Conservation (phyloP, 2,329 filamentous ascomycete genomes). For the Phialemonium atrogriseum region DNA sequence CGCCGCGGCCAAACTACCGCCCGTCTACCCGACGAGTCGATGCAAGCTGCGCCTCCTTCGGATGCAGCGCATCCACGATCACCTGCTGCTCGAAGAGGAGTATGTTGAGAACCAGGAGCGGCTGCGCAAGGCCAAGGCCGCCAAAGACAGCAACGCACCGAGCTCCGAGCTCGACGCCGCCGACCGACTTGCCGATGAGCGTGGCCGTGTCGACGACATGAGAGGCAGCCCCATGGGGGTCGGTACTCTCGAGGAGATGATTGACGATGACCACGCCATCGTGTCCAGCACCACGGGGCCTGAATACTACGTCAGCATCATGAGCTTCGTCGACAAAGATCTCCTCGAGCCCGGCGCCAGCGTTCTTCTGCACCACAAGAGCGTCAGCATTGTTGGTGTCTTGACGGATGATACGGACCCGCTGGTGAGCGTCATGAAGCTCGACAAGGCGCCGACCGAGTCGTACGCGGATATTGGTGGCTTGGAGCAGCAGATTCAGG, state of each 20-base stretch:
- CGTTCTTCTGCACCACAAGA: slow-evolving; percentile 94
- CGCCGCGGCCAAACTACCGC: slow-evolving; percentile 88
- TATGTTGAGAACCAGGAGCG: slow-evolving; percentile 99
- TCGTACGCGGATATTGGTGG: slow-evolving; percentile 98
- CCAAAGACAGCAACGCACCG: slow-evolving; percentile 58
- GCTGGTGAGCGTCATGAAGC: slow-evolving; percentile 95
- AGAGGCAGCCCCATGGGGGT: slow-evolving; percentile 97
- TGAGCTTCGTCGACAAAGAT: slow-evolving; percentile 99
- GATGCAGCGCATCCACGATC: slow-evolving; percentile 98
- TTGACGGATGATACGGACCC: slow-evolving; percentile 94
- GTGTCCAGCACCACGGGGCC: slow-evolving; percentile 95
- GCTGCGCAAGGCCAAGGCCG: slow-evolving; percentile 82
- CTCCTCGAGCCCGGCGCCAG: slow-evolving; percentile 92
- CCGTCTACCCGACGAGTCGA: slow-evolving; percentile 88
- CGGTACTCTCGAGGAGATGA: slow-evolving; percentile 95
- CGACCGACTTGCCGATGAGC: slow-evolving; percentile 90
- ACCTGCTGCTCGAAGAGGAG: slow-evolving; percentile 92
- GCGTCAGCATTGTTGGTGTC: slow-evolving; percentile 94
- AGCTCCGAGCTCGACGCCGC: slow-evolving; percentile 62
- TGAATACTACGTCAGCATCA: slow-evolving; percentile 99
- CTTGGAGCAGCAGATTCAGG: slow-evolving; percentile 89
- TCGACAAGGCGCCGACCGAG: slow-evolving; percentile 96
- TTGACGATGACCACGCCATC: slow-evolving; percentile 98
- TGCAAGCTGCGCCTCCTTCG: slow-evolving; percentile 95
- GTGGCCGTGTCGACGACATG: slow-evolving; percentile 95